Conservation (phyloP, 2,329 filamentous ascomycete genomes). For the Sclerotinia trifoliorum region DNA sequence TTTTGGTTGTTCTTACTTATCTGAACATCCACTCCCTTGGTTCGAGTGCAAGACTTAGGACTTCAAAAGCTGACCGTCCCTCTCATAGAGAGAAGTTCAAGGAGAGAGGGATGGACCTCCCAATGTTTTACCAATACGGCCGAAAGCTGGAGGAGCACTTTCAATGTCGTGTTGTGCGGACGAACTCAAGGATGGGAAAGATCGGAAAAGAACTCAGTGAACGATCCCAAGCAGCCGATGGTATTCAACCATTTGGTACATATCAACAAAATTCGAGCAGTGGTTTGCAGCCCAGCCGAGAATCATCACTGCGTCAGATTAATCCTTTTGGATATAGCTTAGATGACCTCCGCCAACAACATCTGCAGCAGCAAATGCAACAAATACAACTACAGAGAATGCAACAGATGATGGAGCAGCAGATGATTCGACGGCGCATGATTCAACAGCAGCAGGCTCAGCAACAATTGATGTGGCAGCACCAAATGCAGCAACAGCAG, state of each 20-base stretch:
- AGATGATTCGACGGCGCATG: neutral
- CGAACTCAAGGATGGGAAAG: constrained; percentile 14
- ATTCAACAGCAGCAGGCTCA: neutral
- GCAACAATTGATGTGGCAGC: neutral
- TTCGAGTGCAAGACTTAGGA: neutral
- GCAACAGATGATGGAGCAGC: neutral
- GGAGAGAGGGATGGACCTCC: constrained; percentile 7
- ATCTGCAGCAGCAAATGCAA: neutral
- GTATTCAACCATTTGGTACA: constrained; percentile 15
- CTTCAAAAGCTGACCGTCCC: neutral
- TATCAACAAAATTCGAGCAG: neutral
- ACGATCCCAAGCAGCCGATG: constrained; percentile 17
- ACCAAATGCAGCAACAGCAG: neutral
- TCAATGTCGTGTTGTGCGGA: constrained; percentile 1
- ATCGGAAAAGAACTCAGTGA: constrained; percentile 9
- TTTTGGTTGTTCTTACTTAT: neutral
- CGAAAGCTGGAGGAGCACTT: constrained; percentile 13
- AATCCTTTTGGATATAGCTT: neutral
- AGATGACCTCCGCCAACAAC: neutral
- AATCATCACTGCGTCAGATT: too few species aligned
- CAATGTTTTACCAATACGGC: constrained; percentile 6
- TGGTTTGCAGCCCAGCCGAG: neutral
- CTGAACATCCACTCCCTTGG: neutral
- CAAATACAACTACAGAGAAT: neutral
- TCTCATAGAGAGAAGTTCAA: constrained; percentile 18